A percentile compares a stretch with the other conserved stretches of the same genome.
Evolutionary conservation across 2,329 filamentous ascomycete species (phyloP).

Genomic region (Fusarium aywerte): DNA sequence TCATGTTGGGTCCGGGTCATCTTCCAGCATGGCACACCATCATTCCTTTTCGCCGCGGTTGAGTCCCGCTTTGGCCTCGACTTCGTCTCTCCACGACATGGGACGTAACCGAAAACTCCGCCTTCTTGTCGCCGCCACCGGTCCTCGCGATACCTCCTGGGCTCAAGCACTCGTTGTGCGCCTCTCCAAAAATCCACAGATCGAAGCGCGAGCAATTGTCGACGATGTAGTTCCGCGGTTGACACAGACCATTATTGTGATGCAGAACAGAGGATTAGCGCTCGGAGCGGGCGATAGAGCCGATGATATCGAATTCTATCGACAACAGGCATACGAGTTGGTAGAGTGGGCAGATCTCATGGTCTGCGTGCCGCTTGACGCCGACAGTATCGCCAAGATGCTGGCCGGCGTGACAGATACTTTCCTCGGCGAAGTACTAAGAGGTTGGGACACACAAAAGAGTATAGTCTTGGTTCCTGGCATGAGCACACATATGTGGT

Average conservation of each 20-base stretch:
- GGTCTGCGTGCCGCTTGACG: slow-evolving; percentile 85
- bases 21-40: slow-evolving; percentile 50
- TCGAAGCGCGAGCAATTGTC: slow-evolving; percentile 70
- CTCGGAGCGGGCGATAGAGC: slow-evolving; percentile 49
- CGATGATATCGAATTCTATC: slow-evolving; percentile 64
- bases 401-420: slow-evolving; percentile 84
- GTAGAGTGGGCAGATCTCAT: slow-evolving; percentile 90
- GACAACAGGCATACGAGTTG: slow-evolving; percentile 69
- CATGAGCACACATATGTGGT: slow-evolving; percentile 91
- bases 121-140: slow-evolving; percentile 73
- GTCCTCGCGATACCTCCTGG: slow-evolving; percentile 71
- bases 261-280: slow-evolving; percentile 63
- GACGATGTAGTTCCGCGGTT: slow-evolving; percentile 73
- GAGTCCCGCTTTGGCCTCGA: slow-evolving; percentile 48
- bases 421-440: slow-evolving; percentile 80
- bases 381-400: slow-evolving; percentile 88
- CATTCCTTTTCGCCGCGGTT: slow-evolving; percentile 49
- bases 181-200: slow-evolving; percentile 71
- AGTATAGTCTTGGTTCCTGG: slow-evolving; percentile 86
- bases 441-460: slow-evolving; percentile 89
- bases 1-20: slow-evolving; percentile 47
- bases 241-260: slow-evolving; percentile 69
- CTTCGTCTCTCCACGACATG: slow-evolving; percentile 53
- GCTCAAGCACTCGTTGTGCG: slow-evolving; percentile 73
- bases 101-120: slow-evolving; percentile 61